Base-by-base conservation (phyloP, 139 green algal species). In the Edaphochlamys debaryana region DNA sequence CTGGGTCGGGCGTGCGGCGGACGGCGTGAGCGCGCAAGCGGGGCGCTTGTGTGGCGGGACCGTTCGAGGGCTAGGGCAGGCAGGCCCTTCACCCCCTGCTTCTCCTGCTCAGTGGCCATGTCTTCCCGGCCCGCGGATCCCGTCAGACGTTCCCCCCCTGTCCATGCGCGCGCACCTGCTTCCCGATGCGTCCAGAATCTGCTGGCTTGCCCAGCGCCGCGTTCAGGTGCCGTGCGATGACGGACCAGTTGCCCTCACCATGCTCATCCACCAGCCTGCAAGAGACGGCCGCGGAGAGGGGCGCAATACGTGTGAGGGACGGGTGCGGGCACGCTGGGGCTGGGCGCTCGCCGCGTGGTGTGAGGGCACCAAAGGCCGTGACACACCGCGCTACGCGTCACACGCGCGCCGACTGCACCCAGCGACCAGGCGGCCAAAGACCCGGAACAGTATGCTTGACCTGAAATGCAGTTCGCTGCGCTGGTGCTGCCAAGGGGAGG, bases 161-260 rank as follows among this genome's bases (percentile, higher is more conserved):
- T n/a, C n/a, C n/a, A n/a, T n/a, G n/a, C n/a, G n/a, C n/a, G n/a
- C n/a, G n/a, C n/a, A n/a, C n/a, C n/a, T n/a, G 94, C 89, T 97
- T 97, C 84, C 94, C 94, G 27, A 96, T 97, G 37, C 94, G 87
- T 30, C 94, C 94, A n/a, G 85, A 41, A 19, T 91, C 89, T 15
- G 85, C 37, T 19, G 70, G 68, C 80, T 92, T 93, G 27, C 80
- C 81, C 13, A 88, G 72, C 9, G 82, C 30, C 1, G 41, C 54
- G 74, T 94, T 94, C 27, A 94, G 80, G n/a, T 68, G 58, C 0
- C 86, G 80, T 0, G 93, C 92, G 22, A 97, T 95, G 58, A 74
- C 58, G 67, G 76, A 92, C 94, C 94, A 97, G 78, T 92, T 92
- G 56, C 92, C 92, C 68, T 95, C 84, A 4, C 93, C 92, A n/a